phyloP scores from a whole-genome alignment of 2,329 filamentous ascomycete species.

The Venturia pyrina region DNA sequence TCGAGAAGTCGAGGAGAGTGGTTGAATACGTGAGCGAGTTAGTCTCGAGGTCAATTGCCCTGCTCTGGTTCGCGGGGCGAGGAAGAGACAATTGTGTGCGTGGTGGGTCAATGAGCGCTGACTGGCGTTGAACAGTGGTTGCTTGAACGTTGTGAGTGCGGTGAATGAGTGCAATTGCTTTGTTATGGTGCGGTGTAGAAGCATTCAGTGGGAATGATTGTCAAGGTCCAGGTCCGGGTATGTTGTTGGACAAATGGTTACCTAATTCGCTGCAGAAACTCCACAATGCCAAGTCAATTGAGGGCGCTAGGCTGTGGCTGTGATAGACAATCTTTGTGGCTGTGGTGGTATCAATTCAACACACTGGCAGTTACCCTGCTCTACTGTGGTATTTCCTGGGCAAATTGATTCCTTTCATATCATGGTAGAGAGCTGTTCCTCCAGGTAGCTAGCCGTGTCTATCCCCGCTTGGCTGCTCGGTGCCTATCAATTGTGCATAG shows the following conservation, averaged over 20 bases:
- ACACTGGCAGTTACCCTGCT: too few relatives aligned
- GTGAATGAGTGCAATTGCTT: not conserved
- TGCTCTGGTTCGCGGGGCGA: not conserved
- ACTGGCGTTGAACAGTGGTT: not conserved
- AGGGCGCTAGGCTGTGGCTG: not conserved
- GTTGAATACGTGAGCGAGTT: too few relatives aligned
- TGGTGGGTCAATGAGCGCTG: not conserved
- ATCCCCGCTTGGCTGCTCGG: not conserved
- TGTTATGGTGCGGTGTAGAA: not conserved
- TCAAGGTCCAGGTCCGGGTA: not conserved
- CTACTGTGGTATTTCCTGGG: too few relatives aligned
- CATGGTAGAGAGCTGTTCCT: too few relatives aligned
- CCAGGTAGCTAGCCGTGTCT: not conserved
- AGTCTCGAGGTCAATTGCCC: not conserved
- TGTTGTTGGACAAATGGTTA: not conserved
- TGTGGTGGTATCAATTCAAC: too few relatives aligned
- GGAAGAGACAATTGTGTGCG: not conserved
- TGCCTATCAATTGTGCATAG: not conserved
- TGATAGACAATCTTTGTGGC: not conserved
- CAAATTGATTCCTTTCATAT: too few relatives aligned
- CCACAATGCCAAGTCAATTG: not conserved
- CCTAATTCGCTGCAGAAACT: not conserved
- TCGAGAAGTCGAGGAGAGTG: not conserved
- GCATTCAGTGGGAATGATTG: not conserved
- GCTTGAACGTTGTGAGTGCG: not conserved